These are phyloP conservation scores for Thraustotheca clavata DNA, from an alignment of 352 stramenopile genomes.

Conservation along the genomic window DNA sequence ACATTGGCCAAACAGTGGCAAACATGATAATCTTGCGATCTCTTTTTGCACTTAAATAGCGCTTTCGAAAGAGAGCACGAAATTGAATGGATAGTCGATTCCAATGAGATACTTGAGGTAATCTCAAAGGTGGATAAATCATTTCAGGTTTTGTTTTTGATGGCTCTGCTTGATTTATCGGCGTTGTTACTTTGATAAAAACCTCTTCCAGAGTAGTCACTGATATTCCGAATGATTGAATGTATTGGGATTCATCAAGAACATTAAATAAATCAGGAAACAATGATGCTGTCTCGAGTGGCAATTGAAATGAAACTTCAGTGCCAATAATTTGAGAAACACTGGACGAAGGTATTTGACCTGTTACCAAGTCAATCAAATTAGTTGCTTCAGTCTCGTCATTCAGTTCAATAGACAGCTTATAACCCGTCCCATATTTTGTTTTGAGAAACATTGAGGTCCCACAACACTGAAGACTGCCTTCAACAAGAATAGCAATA, in stretches of 20 bases:
- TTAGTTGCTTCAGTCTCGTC: neutral
- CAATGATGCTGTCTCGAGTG: constrained; percentile 37
- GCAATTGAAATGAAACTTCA: constrained; percentile 69
- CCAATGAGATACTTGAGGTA: neutral
- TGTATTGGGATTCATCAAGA: constrained; percentile 39
- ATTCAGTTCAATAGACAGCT: constrained; percentile 46
- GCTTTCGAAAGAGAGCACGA: constrained; percentile 48
- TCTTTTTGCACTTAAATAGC: constrained; percentile 38
- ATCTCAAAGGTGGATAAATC: too few species aligned
- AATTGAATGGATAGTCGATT: constrained; percentile 36
- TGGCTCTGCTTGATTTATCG: neutral
- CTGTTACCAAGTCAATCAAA: constrained; percentile 2
- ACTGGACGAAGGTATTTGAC: neutral
- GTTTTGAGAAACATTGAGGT: constrained; percentile 79
- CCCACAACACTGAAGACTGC: constrained; percentile 40
- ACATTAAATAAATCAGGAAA: constrained; percentile 71
- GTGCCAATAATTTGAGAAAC: constrained; percentile 60
- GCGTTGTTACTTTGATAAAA: constrained; percentile 83
- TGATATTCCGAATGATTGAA: constrained; percentile 55
- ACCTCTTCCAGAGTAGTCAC: constrained; percentile 86
- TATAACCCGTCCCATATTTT: constrained; percentile 66
- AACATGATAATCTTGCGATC: constrained; percentile 67
- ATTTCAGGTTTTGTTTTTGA: too few species aligned
- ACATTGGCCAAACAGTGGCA: constrained; percentile 54
- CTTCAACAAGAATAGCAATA: constrained; percentile 86